phyloP scores from a whole-genome alignment of 1,284 basidiomycete species.

The Polyporus tsugae region DNA sequence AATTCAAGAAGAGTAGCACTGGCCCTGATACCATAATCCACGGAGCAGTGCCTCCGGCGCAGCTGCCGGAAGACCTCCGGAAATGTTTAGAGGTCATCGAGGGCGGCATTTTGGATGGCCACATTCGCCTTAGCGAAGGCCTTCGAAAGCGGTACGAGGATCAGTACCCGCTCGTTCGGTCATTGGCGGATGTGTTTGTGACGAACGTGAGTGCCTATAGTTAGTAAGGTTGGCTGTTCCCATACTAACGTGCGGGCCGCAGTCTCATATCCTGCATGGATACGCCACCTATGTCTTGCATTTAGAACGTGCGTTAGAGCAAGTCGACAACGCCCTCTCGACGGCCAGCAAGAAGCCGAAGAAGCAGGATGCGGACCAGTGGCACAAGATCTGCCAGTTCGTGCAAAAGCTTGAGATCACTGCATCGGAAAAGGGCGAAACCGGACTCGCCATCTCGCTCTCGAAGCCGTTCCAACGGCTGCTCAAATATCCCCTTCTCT shows the following conservation, averaged over 20 bases:
- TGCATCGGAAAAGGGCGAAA: constrained; percentile 89
- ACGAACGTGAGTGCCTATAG: constrained; percentile 74
- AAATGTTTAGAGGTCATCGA: constrained; percentile 88
- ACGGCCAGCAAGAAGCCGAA: constrained; percentile 78
- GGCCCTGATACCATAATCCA: constrained; percentile 54
- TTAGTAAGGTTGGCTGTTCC: not conserved
- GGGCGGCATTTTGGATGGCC: constrained; percentile 86
- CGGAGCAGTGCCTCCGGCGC: constrained; percentile 70
- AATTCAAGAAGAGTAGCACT: constrained; percentile 70
- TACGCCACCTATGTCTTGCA: constrained; percentile 94
- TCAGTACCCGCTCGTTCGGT: constrained; percentile 91
- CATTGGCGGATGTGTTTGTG: constrained; percentile 92
- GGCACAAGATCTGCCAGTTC: constrained; percentile 76
- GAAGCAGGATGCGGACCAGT: constrained; percentile 81
- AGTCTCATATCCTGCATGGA: constrained; percentile 92
- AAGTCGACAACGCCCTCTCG: constrained; percentile 84
- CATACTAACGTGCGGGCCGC: constrained; percentile 16
- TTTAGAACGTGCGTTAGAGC: constrained; percentile 87
- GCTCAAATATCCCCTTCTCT: constrained; percentile 96
- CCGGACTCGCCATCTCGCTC: constrained; percentile 91
- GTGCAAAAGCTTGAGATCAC: constrained; percentile 81
- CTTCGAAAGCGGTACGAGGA: constrained; percentile 90
- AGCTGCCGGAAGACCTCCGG: constrained; percentile 86
- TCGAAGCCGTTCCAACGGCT: constrained; percentile 98
- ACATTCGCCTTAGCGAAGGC: constrained; percentile 83